These are phyloP conservation scores for Metschnikowia drakensbergensis DNA, from an alignment of 805 yeast species.

Conservation along the genomic window DNA sequence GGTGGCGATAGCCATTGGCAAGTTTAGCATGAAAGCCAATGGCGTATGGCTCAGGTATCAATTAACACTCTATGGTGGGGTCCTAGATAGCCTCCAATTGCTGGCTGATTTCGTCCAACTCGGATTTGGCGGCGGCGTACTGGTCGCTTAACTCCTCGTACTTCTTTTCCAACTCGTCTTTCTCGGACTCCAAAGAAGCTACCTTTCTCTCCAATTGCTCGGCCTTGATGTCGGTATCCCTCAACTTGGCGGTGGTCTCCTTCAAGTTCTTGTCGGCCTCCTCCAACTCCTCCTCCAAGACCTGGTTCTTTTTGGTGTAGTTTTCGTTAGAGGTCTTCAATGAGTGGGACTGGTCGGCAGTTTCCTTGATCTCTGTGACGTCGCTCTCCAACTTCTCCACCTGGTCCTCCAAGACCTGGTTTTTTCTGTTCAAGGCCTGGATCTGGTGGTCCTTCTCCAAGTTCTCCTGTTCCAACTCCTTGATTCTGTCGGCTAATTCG, in stretches of 20 bases:
- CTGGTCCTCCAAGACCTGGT: constrained; percentile 79
- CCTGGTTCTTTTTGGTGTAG: constrained; percentile 82
- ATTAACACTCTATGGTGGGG: constrained; percentile 3
- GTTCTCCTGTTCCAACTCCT: constrained; percentile 87
- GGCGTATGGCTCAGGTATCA: constrained; percentile 4
- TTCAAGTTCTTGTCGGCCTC: constrained; percentile 85
- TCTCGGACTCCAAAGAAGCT: constrained; percentile 85
- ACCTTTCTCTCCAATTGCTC: constrained; percentile 96
- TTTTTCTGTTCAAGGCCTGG: constrained; percentile 87
- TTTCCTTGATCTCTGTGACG: constrained; percentile 71
- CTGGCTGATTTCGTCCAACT: constrained; percentile 93
- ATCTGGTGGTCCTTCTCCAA: constrained; percentile 93
- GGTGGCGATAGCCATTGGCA: too few species aligned
- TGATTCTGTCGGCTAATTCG: constrained; percentile 73
- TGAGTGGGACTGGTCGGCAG: constrained; percentile 86
- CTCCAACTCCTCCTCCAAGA: constrained; percentile 88
- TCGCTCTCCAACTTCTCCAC: constrained; percentile 75
- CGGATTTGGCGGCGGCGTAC: constrained; percentile 81
- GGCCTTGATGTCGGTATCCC: constrained; percentile 93
- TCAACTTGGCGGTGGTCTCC: constrained; percentile 88
- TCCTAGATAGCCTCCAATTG: constrained; percentile 76
- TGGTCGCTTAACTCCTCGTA: constrained; percentile 82
- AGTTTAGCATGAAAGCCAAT: not conserved
- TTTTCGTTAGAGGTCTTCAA: constrained; percentile 87
- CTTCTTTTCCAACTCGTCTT: constrained; percentile 80